phyloP scores from a whole-genome alignment of 1,284 basidiomycete species.

The Ustilago esculenta region DNA sequence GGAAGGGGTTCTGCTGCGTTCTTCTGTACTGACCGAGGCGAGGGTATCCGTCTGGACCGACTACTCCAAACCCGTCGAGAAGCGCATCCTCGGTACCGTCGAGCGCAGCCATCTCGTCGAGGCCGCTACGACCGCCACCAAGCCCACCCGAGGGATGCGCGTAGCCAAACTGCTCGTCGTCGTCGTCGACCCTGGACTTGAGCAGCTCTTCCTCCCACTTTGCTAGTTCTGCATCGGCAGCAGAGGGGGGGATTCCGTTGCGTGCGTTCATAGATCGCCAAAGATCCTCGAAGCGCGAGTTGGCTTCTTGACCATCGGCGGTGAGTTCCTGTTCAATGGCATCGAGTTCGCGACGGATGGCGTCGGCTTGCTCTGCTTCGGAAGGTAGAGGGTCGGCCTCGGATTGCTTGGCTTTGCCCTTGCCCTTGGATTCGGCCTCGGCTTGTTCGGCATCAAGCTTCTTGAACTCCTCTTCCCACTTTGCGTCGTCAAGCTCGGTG shows the following conservation, averaged over 20 bases:
- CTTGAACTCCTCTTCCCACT: constrained; percentile 64
- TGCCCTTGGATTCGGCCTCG: constrained; percentile 57
- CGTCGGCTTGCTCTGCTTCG: constrained; percentile 58
- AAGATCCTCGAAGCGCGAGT: constrained; percentile 63
- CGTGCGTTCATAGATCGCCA: constrained; percentile 63
- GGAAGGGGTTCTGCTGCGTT: constrained; percentile 73
- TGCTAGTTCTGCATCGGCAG: constrained; percentile 70
- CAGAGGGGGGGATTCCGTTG: constrained; percentile 38
- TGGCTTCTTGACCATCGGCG: constrained; percentile 49
- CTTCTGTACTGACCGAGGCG: constrained; percentile 58
- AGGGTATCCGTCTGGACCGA: constrained; percentile 62
- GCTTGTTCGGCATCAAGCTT: constrained; percentile 56
- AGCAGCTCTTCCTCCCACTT: constrained; percentile 75
- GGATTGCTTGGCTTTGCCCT: constrained; percentile 50
- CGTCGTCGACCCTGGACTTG: constrained; percentile 73
- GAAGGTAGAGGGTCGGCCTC: constrained; percentile 40
- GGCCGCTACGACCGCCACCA: constrained; percentile 49
- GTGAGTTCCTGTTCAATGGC: constrained; percentile 57
- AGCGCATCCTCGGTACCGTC: constrained; percentile 61
- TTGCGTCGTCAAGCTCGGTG: constrained; percentile 59
- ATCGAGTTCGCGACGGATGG: constrained; percentile 57
- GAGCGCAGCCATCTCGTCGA: constrained; percentile 56
- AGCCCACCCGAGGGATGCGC: constrained; percentile 63
- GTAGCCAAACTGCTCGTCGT: constrained; percentile 68
- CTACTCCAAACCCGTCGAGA: constrained; percentile 53